Conservation (phyloP, 2,329 filamentous ascomycete genomes). For the Fusarium tanahbumbuense region DNA sequence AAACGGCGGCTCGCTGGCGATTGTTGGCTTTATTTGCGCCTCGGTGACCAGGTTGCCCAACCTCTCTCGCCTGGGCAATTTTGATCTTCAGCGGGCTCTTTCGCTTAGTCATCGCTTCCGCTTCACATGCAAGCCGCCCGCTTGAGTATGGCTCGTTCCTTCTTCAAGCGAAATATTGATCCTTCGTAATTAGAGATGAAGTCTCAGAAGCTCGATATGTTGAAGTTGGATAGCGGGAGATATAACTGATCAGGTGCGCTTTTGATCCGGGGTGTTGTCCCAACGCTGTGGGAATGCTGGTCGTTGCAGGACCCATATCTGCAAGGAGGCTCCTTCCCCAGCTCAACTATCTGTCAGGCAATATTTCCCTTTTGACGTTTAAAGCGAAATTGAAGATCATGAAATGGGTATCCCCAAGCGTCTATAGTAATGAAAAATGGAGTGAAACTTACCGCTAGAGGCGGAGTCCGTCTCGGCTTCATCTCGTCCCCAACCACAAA, state of each 20-base stretch:
- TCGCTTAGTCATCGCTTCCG: conserved; percentile 30
- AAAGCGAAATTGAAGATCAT: not conserved
- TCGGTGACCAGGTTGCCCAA: conserved; percentile 16
- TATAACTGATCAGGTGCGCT: not conserved
- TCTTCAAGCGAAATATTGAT: not conserved
- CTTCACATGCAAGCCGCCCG: conserved; percentile 9
- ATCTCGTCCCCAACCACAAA: not conserved
- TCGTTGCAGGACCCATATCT: not conserved
- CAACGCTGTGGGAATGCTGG: not conserved
- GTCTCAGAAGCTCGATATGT: not conserved
- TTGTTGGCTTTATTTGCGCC: conserved; percentile 7
- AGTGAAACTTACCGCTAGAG: accelerated
- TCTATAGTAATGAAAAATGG: not conserved
- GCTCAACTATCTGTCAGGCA: not conserved
- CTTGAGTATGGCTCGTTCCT: not conserved
- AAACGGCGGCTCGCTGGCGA: not conserved
- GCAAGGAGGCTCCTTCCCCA: not conserved
- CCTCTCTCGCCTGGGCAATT: conserved; percentile 24
- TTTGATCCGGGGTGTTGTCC: not conserved
- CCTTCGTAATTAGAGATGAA: not conserved
- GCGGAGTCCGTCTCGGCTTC: not conserved
- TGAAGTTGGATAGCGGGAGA: not conserved
- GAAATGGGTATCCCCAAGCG: too few species aligned
- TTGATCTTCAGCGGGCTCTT: conserved; percentile 9
- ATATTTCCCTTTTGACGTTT: not conserved